These are phyloP conservation scores for Phialophora chinensis DNA, from an alignment of 2,329 filamentous ascomycete genomes.

Conservation along the genomic window DNA sequence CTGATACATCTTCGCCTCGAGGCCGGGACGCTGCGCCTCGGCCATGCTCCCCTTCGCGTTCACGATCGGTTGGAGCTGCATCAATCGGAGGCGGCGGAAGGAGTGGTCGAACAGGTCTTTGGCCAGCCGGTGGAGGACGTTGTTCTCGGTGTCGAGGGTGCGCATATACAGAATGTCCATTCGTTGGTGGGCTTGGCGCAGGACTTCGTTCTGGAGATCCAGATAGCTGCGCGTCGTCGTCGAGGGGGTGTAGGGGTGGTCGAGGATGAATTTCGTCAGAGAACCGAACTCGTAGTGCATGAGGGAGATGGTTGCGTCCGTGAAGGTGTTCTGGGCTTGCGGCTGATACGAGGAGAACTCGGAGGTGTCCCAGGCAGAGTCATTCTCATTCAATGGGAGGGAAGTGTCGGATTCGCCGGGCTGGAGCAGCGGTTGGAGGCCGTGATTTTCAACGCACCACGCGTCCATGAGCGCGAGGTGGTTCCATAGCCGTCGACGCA, in stretches of 20 bases:
- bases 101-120: constrained; percentile 16
- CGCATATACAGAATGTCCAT: constrained; percentile 16
- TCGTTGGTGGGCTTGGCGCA: constrained; percentile 18
- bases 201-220: constrained; percentile 22
- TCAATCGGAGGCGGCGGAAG: constrained; percentile 13
- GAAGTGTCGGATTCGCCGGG: constrained; percentile 2
- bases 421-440: constrained; percentile 13
- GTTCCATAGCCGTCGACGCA: constrained; percentile 48
- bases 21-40: constrained; percentile 7
- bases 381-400: constrained; percentile 18
- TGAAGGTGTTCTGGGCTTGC: constrained; percentile 5
- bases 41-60: constrained; percentile 10
- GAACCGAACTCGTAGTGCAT: constrained; percentile 22
- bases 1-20: constrained; percentile 21
- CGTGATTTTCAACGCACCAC: constrained; percentile 54
- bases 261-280: constrained; percentile 17
- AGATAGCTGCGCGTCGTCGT: constrained; percentile 14
- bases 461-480: constrained; percentile 45
- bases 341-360: constrained; percentile 21
- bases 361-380: constrained; percentile 21
- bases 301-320: constrained; percentile 17
- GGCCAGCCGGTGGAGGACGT: constrained; percentile 17
- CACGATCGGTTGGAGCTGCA: constrained; percentile 20
- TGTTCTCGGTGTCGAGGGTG: constrained; percentile 8
- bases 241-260: constrained; percentile 13